These are phyloP conservation scores for Clarireedia homoeocarpa DNA, from an alignment of 2,329 filamentous ascomycete species.

Conservation along the genomic window DNA sequence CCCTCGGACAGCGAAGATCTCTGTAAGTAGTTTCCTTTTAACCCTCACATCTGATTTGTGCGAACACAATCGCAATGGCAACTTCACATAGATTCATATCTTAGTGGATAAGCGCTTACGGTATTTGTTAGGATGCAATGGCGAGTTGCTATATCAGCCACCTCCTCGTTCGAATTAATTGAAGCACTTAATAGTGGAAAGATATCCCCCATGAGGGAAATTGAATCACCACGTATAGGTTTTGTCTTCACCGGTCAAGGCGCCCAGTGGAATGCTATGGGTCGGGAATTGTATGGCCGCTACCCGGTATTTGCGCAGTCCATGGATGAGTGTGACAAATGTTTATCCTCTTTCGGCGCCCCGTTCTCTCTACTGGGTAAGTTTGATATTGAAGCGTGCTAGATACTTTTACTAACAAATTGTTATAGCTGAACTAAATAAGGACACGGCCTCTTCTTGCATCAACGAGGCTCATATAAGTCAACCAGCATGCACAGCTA, in stretches of 20 bases:
- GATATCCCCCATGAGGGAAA: conserved; percentile 16
- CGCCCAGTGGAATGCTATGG: conserved; percentile 21
- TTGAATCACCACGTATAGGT: conserved; percentile 13
- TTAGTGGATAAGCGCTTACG: background rate
- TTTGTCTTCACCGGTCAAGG: conserved; percentile 20
- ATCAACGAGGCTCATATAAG: conserved; percentile 33
- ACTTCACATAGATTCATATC: too few relatives aligned
- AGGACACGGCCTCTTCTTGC: conserved; percentile 27
- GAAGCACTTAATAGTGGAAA: conserved; percentile 29
- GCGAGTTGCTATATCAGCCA: conserved; percentile 21
- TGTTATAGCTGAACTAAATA: conserved; percentile 27
- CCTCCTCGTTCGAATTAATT: conserved; percentile 23
- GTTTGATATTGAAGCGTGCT: background rate
- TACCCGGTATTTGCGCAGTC: conserved; percentile 31
- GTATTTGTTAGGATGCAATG: conserved; percentile 15
- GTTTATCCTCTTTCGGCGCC: conserved; percentile 28
- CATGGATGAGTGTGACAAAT: conserved; percentile 23
- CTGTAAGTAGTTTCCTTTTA: conserved; percentile 1
- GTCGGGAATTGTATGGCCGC: conserved; percentile 14
- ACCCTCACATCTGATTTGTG: too few relatives aligned
- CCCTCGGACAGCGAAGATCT: conserved; percentile 24
- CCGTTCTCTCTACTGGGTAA: conserved; percentile 3
- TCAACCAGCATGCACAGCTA: conserved; percentile 37
- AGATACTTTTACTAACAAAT: background rate
- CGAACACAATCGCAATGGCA: too few relatives aligned